phyloP scores from a whole-genome alignment of 2,329 filamentous ascomycete species.

The Dothistroma septosporum region DNA sequence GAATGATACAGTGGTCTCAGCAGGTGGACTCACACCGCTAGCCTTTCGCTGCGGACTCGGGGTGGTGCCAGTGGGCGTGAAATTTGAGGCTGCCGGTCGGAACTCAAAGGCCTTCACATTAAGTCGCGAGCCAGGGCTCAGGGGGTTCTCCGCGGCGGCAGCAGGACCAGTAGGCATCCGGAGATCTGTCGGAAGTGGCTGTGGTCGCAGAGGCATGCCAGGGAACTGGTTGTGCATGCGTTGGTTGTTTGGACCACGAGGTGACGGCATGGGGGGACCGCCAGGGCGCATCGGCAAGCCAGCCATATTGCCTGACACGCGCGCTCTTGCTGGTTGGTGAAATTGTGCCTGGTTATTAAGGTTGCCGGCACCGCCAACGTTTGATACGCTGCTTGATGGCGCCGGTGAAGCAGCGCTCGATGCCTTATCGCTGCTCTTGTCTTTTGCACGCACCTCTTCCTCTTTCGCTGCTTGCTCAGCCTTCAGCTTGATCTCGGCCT shows the following conservation, averaged over 20 bases:
- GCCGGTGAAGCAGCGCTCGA: constrained; percentile 23
- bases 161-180: constrained; percentile 56
- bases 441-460: constrained; percentile 46
- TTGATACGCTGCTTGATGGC: constrained; percentile 12
- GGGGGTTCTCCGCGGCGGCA: constrained; percentile 22
- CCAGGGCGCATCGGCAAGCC: neutral
- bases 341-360: constrained; percentile 1
- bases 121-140: constrained; percentile 56
- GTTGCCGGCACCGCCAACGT: neutral
- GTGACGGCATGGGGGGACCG: constrained; percentile 11
- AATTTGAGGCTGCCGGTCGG: constrained; percentile 72
- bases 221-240: constrained; percentile 15
- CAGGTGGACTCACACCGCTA: constrained; percentile 20
- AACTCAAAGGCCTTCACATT: constrained; percentile 73
- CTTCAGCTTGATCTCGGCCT: constrained; percentile 87
- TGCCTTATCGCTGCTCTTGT: constrained; percentile 25
- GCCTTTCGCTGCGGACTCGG: constrained; percentile 54
- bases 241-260: constrained; percentile 18
- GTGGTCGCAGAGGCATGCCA: constrained; percentile 22
- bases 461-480: constrained; percentile 70
- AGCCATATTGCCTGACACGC: constrained; percentile 9
- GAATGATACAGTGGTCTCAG: constrained; percentile 23
- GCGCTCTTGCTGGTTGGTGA: constrained; percentile 10
- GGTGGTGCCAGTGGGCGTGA: constrained; percentile 75
- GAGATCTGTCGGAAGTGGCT: constrained; percentile 58